Evolutionary conservation across 2,329 filamentous ascomycete genomes (phyloP).

Genomic region (Cercospora brassicicola): DNA sequence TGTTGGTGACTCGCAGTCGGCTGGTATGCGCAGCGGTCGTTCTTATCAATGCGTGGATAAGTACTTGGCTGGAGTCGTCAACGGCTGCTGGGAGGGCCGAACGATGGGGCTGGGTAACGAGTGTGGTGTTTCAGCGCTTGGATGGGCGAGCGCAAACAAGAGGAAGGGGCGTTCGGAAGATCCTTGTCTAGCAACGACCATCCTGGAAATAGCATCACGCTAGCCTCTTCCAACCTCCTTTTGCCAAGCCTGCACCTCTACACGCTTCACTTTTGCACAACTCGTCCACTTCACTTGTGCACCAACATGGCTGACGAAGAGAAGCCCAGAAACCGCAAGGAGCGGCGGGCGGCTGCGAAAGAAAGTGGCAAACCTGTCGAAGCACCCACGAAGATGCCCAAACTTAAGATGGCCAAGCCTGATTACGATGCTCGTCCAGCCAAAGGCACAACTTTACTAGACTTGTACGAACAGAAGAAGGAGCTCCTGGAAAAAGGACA

Average conservation of each 20-base stretch:
- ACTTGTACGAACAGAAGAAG: constrained; percentile 66
- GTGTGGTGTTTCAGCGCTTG: constrained; percentile 10
- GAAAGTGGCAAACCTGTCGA: constrained; percentile 40
- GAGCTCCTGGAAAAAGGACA: constrained; percentile 46
- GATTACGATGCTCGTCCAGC: constrained; percentile 59
- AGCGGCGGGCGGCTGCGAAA: constrained; percentile 45
- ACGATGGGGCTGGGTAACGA: constrained; percentile 12
- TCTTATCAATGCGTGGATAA: constrained; percentile 8
- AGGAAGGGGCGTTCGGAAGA: constrained; percentile 7
- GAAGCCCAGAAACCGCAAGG: constrained; percentile 46
- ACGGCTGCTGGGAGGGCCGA: constrained; percentile 9
- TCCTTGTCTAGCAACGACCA: constrained; percentile 6
- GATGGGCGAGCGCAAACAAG: constrained; percentile 2
- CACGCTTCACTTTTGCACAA: not conserved
- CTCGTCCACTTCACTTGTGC: not conserved
- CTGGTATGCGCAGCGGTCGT: not conserved
- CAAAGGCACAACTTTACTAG: constrained; percentile 67
- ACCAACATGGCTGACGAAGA: constrained; percentile 20
- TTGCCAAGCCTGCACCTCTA: not conserved
- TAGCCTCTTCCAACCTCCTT: not conserved
- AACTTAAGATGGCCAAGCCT: constrained; percentile 67
- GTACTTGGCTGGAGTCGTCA: constrained; percentile 5
- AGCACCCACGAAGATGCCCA: constrained; percentile 46
- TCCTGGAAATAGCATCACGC: constrained; percentile 6
- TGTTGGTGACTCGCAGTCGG: constrained; percentile 15